Base-by-base conservation (phyloP, 768 basidiomycete species). In the Lactarius evosmus region DNA sequence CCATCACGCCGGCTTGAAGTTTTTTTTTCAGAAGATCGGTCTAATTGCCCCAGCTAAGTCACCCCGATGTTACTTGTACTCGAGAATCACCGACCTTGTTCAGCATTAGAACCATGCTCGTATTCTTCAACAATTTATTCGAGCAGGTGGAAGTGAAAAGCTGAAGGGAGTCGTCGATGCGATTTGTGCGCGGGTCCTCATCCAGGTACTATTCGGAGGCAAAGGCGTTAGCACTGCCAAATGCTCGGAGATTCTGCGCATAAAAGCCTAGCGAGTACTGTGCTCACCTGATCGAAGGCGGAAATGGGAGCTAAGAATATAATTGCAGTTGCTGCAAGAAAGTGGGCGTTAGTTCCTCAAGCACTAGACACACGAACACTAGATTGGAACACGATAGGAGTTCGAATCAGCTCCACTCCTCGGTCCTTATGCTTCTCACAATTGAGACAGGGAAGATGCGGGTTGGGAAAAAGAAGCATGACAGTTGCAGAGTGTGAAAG, bases 121-220 rank as follows among this genome's bases (percentile, higher is more conserved):
- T 73, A 41, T 81, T 87, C 72, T 91, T 91, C 56, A 94, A 77
- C 56, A 93, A 80, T 36, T 83, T 81, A 72, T 93, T 93, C 36
- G 88, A 87, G 71, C 91, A 93, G 12, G 93, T 91, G 69, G 91
- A 83, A 5, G 89, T 92, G 74, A 92, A 94, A 27, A 93, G 78
- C 75, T 91, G 91, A n/a, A 94, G 75, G 0, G 91, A 93, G 72
- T 94, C 92, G 66, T 93, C 90, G 34, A 94, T 91, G 55, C 92
- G 79, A 69, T 94, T 94, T 44, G 88, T 88, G 62, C 87, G 82
- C 32, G 88, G 87, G 70, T 94, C 92, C 77, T 94, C 92, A 71
- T 93, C 89, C 27, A 94, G 79, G 73, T 92, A 93, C 90, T 93
- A 57, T 14, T 29, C 55, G 17, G 12, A 22, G 25, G 63, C 25